Percentiles rank a stretch among this genome's conserved stretches.
Evolutionary conservation across 1,284 basidiomycete species (phyloP).

Genomic region (Boletus mariae): DNA sequence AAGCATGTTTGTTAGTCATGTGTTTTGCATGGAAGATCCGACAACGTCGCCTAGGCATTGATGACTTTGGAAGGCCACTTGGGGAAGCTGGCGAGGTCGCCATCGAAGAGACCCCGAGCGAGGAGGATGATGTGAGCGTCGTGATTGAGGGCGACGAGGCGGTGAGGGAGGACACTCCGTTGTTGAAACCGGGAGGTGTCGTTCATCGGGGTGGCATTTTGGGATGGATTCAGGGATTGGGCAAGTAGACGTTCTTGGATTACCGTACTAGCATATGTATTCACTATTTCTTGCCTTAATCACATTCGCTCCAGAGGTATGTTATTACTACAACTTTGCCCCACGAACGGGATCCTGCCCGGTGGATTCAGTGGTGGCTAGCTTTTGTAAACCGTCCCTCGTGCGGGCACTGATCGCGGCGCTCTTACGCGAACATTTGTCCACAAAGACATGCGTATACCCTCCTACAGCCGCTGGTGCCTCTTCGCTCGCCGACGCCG

Average conservation of each 20-base stretch:
- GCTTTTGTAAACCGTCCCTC: constrained; percentile 16
- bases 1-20: constrained; percentile 76
- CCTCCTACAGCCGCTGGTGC: constrained; percentile 63
- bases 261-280: neutral
- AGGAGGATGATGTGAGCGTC: constrained; percentile 15
- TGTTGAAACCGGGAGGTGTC: constrained; percentile 24
- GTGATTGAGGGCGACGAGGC: constrained; percentile 20
- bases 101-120: constrained; percentile 5
- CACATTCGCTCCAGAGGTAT: neutral
- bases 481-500: constrained; percentile 21
- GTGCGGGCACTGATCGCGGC: constrained; percentile 35
- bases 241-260: constrained; percentile 12
- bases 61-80: constrained; percentile 86
- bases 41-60: constrained; percentile 75
- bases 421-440: constrained; percentile 52
- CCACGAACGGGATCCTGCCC: no score
- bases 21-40: constrained; percentile 78
- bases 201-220: constrained; percentile 24
- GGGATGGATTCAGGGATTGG: constrained; percentile 27
- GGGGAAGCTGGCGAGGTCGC: constrained; percentile 1
- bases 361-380: neutral
- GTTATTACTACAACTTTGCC: neutral
- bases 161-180: constrained; percentile 23
- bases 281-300: neutral
- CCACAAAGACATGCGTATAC: constrained; percentile 49